phyloP scores from a whole-genome alignment of 805 yeast genomes.

The Kodamaea nitidulidarum region DNA sequence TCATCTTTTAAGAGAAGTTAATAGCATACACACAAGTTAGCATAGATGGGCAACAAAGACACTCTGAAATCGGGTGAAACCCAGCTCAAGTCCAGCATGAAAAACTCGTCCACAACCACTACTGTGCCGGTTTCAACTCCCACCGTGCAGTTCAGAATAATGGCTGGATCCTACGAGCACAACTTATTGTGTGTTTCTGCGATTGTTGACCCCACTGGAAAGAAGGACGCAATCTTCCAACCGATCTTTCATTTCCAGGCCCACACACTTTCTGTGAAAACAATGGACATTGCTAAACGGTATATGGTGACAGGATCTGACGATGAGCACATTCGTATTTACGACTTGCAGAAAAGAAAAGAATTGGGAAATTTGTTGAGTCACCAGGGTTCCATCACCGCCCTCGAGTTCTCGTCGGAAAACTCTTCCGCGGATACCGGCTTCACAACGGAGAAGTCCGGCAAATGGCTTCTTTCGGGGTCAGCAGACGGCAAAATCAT shows the following conservation, averaged over 20 bases:
- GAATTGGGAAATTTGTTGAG: slow-evolving; percentile 88
- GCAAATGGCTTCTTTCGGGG: slow-evolving; percentile 88
- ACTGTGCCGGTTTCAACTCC: slow-evolving; percentile 5
- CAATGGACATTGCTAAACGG: slow-evolving; percentile 77
- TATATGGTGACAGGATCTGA: slow-evolving; percentile 91
- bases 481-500: slow-evolving; percentile 87
- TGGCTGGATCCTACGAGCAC: slow-evolving; percentile 96
- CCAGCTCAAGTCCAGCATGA: slow-evolving; percentile 9
- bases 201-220: slow-evolving; percentile 42
- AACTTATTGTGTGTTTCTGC: slow-evolving; percentile 80
- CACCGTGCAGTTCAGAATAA: slow-evolving; percentile 58
- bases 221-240: slow-evolving; percentile 63
- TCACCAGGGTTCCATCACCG: slow-evolving; percentile 85
- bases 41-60: neutral
- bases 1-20: neutral
- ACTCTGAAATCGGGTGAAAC: neutral
- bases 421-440: slow-evolving; percentile 15
- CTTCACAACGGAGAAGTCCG: slow-evolving; percentile 38
- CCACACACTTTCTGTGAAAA: slow-evolving; percentile 81
- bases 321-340: slow-evolving; percentile 92
- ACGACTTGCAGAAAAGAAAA: slow-evolving; percentile 88
- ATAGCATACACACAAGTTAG: neutral
- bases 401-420: slow-evolving; percentile 65
- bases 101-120: slow-evolving; percentile 7
- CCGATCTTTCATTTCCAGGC: slow-evolving; percentile 97